Evolutionary conservation across 1,284 basidiomycete species (phyloP), one percentile per base, ranked within the genome.

Genomic region (Moesziomyces sp.): DNA sequence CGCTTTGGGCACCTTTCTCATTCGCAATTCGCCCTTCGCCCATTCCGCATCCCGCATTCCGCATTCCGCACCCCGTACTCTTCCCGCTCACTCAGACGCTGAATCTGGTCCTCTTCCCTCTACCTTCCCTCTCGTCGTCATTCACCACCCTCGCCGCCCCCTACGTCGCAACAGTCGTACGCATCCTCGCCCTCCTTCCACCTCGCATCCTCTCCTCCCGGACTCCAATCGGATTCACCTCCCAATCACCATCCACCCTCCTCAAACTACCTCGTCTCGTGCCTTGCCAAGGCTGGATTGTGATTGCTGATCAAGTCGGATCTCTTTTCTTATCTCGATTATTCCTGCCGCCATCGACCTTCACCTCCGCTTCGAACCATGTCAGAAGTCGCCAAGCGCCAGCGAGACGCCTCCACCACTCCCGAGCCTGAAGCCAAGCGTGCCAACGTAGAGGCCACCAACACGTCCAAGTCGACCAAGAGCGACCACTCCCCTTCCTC

Each of bases 381-480:
- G 77, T 56, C 75, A 77, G 77, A 76, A 52, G 72, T 67, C 49
- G 62, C 67, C 46, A 79, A 79, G 65, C 73, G 77, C 54, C 58
- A 67, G 50, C 71, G 77, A 60, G 77, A 72, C 53, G 48, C 58
- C 30, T 79, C 77, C 44, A 68, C 23, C 51, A 58, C 69, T 10
- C 69, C 65, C 35, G 58, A 59, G 58, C 69, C 72, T 52, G 76
- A 79, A 58, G 66, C 68, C 23, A 78, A 77, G 52, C 67, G 76
- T 48, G 48, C 61, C 38, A 60, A 76, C 67, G 56, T 70, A 56
- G 58, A 70, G 56, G 69, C 65, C 45, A 46, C 62, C 26, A 23
- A 19, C 45, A 26, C 59, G 42, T 49, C 44, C 44, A 54, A 68
- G 45, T 33, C 46, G 21, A 46, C 43, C 19, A 62, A 54, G 18